These are phyloP conservation scores for Jamesozyma piceae DNA, from an alignment of 805 yeast species.

Conservation along the genomic window DNA sequence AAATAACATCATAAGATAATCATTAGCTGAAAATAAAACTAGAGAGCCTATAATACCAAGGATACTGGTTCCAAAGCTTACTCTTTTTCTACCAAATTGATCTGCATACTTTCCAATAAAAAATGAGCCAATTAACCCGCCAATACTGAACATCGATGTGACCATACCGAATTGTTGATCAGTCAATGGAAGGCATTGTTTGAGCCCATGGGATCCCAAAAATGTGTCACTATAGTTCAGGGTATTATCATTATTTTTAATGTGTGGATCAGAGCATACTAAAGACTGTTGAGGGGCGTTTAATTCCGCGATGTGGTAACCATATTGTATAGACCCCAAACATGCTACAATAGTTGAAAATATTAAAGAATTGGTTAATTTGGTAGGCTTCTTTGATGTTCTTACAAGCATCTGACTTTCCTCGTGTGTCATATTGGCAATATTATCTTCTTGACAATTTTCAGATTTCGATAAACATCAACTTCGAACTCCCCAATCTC, in stretches of 20 bases:
- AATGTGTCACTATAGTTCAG: conserved; percentile 11
- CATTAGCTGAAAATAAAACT: conserved; percentile 43
- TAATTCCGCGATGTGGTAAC: conserved; percentile 89
- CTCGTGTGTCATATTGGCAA: neutral
- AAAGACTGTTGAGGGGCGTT: conserved; percentile 78
- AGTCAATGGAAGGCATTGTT: conserved; percentile 49
- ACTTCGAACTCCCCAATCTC: no score
- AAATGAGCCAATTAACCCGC: conserved; percentile 71
- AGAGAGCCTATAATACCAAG: conserved; percentile 54
- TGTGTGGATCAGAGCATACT: conserved; percentile 39
- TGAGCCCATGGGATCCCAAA: conserved; percentile 6
- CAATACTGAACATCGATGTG: conserved; percentile 72
- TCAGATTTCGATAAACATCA: neutral
- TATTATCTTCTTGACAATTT: neutral
- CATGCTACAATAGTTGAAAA: conserved; percentile 40
- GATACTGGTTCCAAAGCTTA: conserved; percentile 42
- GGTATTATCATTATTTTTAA: neutral
- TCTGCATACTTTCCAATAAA: conserved; percentile 60
- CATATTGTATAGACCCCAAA: conserved; percentile 78
- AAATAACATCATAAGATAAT: conserved; percentile 34
- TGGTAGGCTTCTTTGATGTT: neutral
- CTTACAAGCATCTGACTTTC: neutral
- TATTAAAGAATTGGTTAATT: conserved; percentile 2
- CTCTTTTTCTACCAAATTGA: conserved; percentile 49
- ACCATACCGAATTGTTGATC: conserved; percentile 57